phyloP scores from a whole-genome alignment of 2,329 filamentous ascomycete genomes.

The Knoxdaviesia proteae region DNA sequence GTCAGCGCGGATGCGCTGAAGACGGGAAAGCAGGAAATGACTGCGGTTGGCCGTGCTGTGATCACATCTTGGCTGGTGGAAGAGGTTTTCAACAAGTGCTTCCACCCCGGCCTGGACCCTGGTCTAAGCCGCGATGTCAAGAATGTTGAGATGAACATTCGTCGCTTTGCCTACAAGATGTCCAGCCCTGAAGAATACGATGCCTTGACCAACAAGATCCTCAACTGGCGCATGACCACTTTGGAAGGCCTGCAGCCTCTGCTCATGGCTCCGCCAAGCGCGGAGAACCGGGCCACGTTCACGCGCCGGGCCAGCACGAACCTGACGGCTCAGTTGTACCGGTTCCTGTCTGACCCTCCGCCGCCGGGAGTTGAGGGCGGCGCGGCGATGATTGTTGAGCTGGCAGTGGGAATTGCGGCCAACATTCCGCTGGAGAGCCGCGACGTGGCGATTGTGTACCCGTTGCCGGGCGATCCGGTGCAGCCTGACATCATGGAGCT shows the following conservation, averaged over 20 bases:
- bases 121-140: slow-evolving; percentile 62
- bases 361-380: slow-evolving; percentile 71
- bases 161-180: slow-evolving; percentile 51
- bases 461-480: slow-evolving; percentile 53
- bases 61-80: slow-evolving; percentile 82
- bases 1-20: slow-evolving; percentile 72
- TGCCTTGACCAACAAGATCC: slow-evolving; percentile 65
- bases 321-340: slow-evolving; percentile 47
- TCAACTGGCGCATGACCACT: slow-evolving; percentile 85
- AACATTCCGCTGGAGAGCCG: slow-evolving; percentile 81
- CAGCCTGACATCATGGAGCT: slow-evolving; percentile 64
- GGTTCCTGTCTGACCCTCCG: slow-evolving; percentile 55
- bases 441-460: slow-evolving; percentile 75
- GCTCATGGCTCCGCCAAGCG: slow-evolving; percentile 43
- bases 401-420: slow-evolving; percentile 66
- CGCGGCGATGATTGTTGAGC: slow-evolving; percentile 78
- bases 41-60: slow-evolving; percentile 71
- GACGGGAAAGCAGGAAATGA: slow-evolving; percentile 94
- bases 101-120: slow-evolving; percentile 72
- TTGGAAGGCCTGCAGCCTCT: slow-evolving; percentile 67
- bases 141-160: slow-evolving; percentile 70
- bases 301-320: slow-evolving; percentile 48
- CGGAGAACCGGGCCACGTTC: slow-evolving; percentile 45
- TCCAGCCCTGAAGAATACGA: slow-evolving; percentile 75
- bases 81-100: slow-evolving; percentile 76